Percentiles rank a stretch among this genome's conserved stretches.
phyloP scores from a whole-genome alignment of 306 rosid genomes.

The Cucurbita maxima region DNA sequence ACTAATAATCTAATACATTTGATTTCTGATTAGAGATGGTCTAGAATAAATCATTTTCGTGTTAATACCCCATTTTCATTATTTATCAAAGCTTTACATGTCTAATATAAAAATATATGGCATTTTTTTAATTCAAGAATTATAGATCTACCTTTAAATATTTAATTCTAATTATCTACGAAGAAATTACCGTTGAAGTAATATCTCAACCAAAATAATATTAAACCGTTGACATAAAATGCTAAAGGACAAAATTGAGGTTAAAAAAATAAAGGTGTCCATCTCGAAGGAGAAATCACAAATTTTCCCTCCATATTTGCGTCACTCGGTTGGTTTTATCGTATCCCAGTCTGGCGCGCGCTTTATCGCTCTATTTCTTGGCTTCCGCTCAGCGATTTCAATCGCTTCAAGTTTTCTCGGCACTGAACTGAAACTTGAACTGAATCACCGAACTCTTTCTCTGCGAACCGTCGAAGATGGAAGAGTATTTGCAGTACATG shows the following conservation, averaged over 20 bases:
- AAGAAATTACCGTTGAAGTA: no score
- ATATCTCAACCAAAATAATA: no score
- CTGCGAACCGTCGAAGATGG: constrained; percentile 28
- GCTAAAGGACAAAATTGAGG: background rate
- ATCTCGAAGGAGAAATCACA: background rate
- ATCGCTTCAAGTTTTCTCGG: background rate
- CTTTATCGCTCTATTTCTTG: background rate
- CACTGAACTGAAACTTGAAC: background rate
- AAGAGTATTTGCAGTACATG: constrained; percentile 67
- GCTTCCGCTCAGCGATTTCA: background rate
- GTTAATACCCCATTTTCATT: no score
- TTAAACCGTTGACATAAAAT: no score
- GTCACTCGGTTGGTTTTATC: background rate
- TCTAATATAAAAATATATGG: no score
- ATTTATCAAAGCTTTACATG: no score
- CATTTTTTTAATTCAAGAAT: no score
- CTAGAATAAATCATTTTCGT: no score
- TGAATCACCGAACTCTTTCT: background rate
- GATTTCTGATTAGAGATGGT: no score
- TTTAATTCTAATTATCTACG: no score
- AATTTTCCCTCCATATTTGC: background rate
- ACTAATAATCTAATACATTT: no score
- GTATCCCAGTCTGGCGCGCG: background rate
- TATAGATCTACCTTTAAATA: no score
- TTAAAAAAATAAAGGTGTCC: background rate